Base-by-base conservation (phyloP, 2,329 filamentous ascomycete species). In the Apiospora saccharicola region DNA sequence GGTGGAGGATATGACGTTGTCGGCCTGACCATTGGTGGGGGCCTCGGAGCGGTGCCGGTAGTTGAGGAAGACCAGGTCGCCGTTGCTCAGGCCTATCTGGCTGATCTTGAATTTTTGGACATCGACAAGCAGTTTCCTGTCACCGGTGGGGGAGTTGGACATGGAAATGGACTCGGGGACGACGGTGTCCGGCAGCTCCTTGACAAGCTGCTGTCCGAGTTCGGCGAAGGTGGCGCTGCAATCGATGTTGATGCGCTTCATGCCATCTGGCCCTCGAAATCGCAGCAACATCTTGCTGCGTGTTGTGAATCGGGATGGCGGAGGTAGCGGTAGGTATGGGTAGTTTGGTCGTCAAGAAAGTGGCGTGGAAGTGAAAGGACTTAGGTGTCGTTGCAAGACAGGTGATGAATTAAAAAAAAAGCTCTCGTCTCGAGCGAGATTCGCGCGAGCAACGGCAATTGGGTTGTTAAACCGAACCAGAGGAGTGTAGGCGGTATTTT, bases 211-310 rank as follows among this genome's bases (percentile, higher is more conserved):
- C 37, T 84, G 80, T 44, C 86, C 88, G 57, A 92, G 83, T n/a
- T 89, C 84, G 57, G 84, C 86, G 81, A 98, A 98, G 0, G 91
- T 91, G 75, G 93, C 91, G 57, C 89, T 87, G 69, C 92, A 89
- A 77, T 95, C 91, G 76, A 97, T 90, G 70, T 88, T 93, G 78
- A 98, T 87, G 77, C 96, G 93, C 83, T 95, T 92, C 87, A 96
- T 96, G 85, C 96, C 96, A 85, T 98, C 95, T 75, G 94, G 94
- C 81, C 95, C 95, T 79, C 95, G 92, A 77, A 98, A 93, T 82
- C 95, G 91, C 72, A 98, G 87, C 79, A 98, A 88, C 91, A 98
- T 98, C 80, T 84, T 68, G 67, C 19, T 43, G 19, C 7, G 22
- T 22, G 22, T 64, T 16, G 57, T 19, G 30, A 19, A 41, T 64